These are phyloP conservation scores for Saxophila tyrrhenica DNA, from an alignment of 495 filamentous ascomycete species.

Conservation along the genomic window DNA sequence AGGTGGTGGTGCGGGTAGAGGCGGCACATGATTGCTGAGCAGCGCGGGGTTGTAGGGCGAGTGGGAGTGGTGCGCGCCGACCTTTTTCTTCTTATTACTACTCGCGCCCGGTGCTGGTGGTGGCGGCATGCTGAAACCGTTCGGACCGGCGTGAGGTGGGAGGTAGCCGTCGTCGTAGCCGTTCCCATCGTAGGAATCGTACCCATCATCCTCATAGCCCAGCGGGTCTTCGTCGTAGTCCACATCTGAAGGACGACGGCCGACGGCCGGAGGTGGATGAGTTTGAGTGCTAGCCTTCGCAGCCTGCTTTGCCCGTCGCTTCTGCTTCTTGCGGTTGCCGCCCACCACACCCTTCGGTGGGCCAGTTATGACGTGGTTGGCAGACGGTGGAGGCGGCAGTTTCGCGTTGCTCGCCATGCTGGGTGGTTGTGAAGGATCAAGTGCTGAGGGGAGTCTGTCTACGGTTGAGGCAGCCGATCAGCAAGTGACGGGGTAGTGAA, in stretches of 20 bases:
- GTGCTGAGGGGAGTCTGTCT: neutral
- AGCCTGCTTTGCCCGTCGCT: conserved; percentile 41
- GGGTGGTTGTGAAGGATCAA: neutral
- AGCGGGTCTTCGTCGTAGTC: conserved; percentile 18
- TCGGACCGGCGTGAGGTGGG: conserved; percentile 4
- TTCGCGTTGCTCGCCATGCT: conserved; percentile 13
- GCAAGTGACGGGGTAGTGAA: neutral
- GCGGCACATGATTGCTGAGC: conserved; percentile 19
- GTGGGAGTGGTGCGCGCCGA: neutral
- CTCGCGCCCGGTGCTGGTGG: conserved; percentile 10
- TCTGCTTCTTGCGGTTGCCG: conserved; percentile 89
- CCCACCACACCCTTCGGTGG: conserved; percentile 22
- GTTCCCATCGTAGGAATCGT: conserved; percentile 35
- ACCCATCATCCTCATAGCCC: conserved; percentile 23
- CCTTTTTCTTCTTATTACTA: conserved; percentile 41
- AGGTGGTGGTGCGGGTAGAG: conserved; percentile 24
- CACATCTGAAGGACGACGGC: conserved; percentile 1
- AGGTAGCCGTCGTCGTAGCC: conserved; percentile 17
- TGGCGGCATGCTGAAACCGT: conserved; percentile 8
- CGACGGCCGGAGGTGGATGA: conserved; percentile 6
- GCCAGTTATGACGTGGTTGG: conserved; percentile 22
- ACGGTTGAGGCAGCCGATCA: neutral
- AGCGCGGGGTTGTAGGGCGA: conserved; percentile 13
- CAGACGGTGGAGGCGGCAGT: conserved; percentile 4
- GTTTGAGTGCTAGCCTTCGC: conserved; percentile 55